Evolutionary conservation across 495 filamentous ascomycete species (phyloP), one percentile per base, ranked within the genome.

Genomic region (Penicilliopsis zonata): DNA sequence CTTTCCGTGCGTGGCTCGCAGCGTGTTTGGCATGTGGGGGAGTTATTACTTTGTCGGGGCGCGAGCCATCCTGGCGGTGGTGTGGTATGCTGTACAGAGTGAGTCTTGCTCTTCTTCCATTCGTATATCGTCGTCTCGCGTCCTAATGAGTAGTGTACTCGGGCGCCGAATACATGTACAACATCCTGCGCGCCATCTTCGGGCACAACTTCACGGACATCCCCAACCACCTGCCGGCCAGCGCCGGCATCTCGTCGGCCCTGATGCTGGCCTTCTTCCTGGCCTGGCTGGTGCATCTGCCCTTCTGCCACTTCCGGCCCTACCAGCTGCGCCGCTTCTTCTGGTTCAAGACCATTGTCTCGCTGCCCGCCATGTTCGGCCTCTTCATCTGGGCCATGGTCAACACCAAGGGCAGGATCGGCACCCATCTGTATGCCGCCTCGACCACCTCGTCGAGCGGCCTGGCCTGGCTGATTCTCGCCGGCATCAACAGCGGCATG

Each of bases 51-150:
- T 61, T 23, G 70, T 76, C 22, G 53, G 74, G 9, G 71, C 68
- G 2, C 58, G 74, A 25, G 61, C 61, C 7, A 62, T 76, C 36
- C 52, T 76, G 10, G 72, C 70, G 17, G 61, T 76, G 53, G 73
- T 77, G 43, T 78, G 74, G 72, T 65, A 74, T 16, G 68, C 67
- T 24, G 72, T 78, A 31, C 65, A 75, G 47, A 59, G 67, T 17
- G 63, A 46, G 50, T 40, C 12, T 12, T 3, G 3, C 31, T 16
- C 13, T 19, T 9, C 14, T 25, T 9, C 18, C 7, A 3, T n/a
- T 18, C 9, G 2, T n/a, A 27, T 18, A 16, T 8, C 3, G 13
- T 5, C 28, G 25, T 31, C 22, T 34, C 5, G 7, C 0, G 24
- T 3, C 17, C 5, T 13, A 17, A 10, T 32, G 22, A 14, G 21